These are phyloP conservation scores for Agrocybe pediades DNA, from an alignment of 768 basidiomycete species.

Conservation along the genomic window DNA sequence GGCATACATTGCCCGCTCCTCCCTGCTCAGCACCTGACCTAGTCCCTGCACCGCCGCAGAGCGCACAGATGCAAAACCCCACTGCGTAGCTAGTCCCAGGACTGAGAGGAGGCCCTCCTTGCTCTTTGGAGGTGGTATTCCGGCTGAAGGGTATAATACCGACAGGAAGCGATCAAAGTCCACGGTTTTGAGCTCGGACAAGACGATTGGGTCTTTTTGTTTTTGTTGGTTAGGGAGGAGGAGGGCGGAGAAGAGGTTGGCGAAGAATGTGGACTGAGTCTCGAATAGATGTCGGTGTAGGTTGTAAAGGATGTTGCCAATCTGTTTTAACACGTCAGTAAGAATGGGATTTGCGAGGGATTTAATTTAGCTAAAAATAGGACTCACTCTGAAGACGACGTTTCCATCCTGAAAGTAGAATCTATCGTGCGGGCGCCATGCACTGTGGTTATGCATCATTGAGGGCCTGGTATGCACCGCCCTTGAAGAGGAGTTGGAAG, in stretches of 20 bases:
- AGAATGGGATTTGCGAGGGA: background rate
- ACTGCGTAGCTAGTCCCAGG: slow-evolving; percentile 25
- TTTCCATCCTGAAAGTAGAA: background rate
- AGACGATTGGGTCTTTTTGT: background rate
- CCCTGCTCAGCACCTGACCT: background rate
- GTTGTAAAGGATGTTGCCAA: background rate
- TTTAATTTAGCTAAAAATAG: no score
- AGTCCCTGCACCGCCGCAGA: slow-evolving; percentile 28
- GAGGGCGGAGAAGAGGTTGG: background rate
- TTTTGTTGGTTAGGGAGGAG: background rate
- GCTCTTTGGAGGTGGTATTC: slow-evolving; percentile 21
- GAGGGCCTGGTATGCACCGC: no score
- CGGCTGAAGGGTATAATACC: slow-evolving; percentile 7
- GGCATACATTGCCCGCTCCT: background rate
- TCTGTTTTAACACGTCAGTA: background rate
- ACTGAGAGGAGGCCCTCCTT: slow-evolving; percentile 34
- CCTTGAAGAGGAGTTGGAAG: background rate
- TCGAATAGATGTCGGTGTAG: background rate
- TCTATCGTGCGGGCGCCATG: background rate
- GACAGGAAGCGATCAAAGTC: slow-evolving; percentile 2
- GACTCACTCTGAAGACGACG: background rate
- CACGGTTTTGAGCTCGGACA: background rate
- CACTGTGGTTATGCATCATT: no score
- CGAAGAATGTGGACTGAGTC: background rate
- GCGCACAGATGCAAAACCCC: slow-evolving; percentile 24